Evolutionary conservation across 306 rosid genomes (phyloP).

Genomic region (Adenanthera pavonina): DNA sequence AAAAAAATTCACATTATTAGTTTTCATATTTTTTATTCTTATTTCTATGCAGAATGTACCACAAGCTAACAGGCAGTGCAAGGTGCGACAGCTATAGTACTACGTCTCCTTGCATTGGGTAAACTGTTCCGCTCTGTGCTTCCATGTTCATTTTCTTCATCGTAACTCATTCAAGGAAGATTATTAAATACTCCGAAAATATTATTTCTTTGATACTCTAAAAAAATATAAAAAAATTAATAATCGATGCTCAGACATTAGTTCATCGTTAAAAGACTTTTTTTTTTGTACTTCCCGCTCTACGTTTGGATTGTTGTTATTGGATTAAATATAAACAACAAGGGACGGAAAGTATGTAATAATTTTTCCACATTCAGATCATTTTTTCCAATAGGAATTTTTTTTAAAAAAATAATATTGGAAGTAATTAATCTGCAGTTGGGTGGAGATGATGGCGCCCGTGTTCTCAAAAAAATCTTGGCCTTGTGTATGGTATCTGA

Average conservation of each 20-base stretch:
- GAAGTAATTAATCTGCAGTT: slow-evolving; percentile 54
- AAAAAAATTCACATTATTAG: too few relatives aligned
- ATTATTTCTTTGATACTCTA: too few relatives aligned
- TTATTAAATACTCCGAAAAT: too few relatives aligned
- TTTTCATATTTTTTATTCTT: slow-evolving; percentile 3
- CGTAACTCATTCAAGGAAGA: background rate
- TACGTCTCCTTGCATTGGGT: slow-evolving; percentile 86
- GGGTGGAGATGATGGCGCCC: slow-evolving; percentile 99
- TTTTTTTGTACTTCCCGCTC: too few relatives aligned
- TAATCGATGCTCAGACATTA: too few relatives aligned
- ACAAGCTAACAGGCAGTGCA: slow-evolving; percentile 66
- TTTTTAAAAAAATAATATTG: background rate
- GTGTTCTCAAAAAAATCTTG: slow-evolving; percentile 84
- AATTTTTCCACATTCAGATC: too few relatives aligned
- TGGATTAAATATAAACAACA: too few relatives aligned
- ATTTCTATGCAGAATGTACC: slow-evolving; percentile 67
- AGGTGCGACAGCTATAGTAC: slow-evolving; percentile 69
- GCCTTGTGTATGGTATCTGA: slow-evolving; percentile 90
- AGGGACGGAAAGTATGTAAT: too few relatives aligned
- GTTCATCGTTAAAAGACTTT: too few relatives aligned
- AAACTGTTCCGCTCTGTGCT: slow-evolving; percentile 30
- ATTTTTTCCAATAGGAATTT: background rate
- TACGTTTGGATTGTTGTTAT: too few relatives aligned
- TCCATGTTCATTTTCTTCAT: slow-evolving; percentile 21
- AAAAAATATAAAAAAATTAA: too few relatives aligned